A percentile compares a stretch with the other conserved stretches of the same genome.
These are phyloP conservation scores for Hymenoscyphus fraxineus DNA, from an alignment of 2,329 filamentous ascomycete genomes.

Conservation along the genomic window DNA sequence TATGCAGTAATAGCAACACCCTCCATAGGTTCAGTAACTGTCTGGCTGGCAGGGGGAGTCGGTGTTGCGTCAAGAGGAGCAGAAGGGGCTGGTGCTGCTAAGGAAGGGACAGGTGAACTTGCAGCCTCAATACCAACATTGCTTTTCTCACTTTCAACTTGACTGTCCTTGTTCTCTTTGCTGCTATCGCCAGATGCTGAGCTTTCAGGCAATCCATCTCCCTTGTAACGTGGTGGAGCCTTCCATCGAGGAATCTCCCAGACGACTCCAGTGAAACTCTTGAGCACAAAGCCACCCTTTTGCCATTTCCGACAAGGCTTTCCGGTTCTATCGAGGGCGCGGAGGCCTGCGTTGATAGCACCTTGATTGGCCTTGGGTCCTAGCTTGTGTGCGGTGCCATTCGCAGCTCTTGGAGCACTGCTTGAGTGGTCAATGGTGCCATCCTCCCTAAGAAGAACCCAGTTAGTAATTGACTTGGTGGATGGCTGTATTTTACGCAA, in stretches of 20 bases:
- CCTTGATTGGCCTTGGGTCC: conserved; percentile 96
- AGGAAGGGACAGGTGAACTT: conserved; percentile 45
- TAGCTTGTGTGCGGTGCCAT: conserved; percentile 64
- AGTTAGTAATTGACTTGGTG: conserved; percentile 32
- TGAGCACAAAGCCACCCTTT: conserved; percentile 76
- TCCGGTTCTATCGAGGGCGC: conserved; percentile 87
- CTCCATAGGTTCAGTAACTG: not conserved
- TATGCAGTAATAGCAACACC: not conserved
- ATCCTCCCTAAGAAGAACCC: conserved; percentile 49
- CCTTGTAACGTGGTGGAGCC: conserved; percentile 58
- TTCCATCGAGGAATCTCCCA: conserved; percentile 85
- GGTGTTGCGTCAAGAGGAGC: conserved; percentile 35
- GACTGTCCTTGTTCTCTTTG: conserved; percentile 60
- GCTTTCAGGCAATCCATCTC: conserved; percentile 44
- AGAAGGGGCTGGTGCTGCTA: conserved; percentile 11
- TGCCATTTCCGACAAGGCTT: conserved; percentile 91
- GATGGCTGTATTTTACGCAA: not conserved
- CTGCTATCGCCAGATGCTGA: conserved; percentile 48
- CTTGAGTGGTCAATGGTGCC: conserved; percentile 56
- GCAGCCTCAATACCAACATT: conserved; percentile 56
- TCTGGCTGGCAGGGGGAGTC: conserved; percentile 13
- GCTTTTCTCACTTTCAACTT: conserved; percentile 54
- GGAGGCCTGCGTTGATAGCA: conserved; percentile 93
- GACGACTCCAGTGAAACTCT: conserved; percentile 84
- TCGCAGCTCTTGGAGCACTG: conserved; percentile 40